A percentile compares a stretch with the other conserved stretches of the same genome.
Conservation (phyloP, 371 early-diverging fungal species). For the Quaeritorhiza haematococci region DNA sequence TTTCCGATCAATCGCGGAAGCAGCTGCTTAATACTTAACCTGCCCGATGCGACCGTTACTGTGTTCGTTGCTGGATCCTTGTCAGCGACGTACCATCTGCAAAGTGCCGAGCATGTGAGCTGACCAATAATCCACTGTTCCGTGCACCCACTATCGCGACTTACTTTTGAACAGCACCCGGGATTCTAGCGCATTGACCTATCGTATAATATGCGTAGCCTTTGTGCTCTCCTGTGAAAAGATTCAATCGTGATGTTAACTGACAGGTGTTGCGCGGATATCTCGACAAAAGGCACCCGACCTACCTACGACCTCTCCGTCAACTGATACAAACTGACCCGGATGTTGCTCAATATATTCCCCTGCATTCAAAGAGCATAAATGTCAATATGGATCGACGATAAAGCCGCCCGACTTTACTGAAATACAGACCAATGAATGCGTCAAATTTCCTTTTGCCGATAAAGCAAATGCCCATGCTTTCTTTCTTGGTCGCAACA, state of each 20-base stretch:
- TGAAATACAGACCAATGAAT: constrained; percentile 63
- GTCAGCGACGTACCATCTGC: constrained; percentile 58
- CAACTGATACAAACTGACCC: constrained; percentile 59
- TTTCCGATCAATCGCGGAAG: too few species aligned
- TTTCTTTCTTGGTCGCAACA: constrained; percentile 72
- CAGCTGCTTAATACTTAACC: too few species aligned
- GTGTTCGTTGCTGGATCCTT: constrained; percentile 48
- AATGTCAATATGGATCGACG: neutral
- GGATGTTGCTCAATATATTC: constrained; percentile 36
- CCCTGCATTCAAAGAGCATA: constrained; percentile 4
- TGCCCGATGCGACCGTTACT: constrained; percentile 55
- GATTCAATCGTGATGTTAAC: too few species aligned
- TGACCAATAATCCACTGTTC: neutral
- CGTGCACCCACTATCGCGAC: constrained; percentile 23
- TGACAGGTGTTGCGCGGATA: too few species aligned
- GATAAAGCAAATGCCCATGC: constrained; percentile 96
- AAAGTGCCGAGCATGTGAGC: constrained; percentile 14
- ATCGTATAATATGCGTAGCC: constrained; percentile 71
- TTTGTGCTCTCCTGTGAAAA: too few species aligned
- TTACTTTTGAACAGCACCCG: constrained; percentile 50
- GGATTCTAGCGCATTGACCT: constrained; percentile 65
- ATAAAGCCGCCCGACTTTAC: neutral
- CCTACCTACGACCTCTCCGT: constrained; percentile 52
- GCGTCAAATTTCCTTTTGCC: constrained; percentile 76
- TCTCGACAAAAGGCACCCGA: too few species aligned